A percentile compares a stretch with the other conserved stretches of the same genome.
Evolutionary conservation across 805 yeast species (phyloP).

Genomic region (Metschnikowia reukaufii): DNA sequence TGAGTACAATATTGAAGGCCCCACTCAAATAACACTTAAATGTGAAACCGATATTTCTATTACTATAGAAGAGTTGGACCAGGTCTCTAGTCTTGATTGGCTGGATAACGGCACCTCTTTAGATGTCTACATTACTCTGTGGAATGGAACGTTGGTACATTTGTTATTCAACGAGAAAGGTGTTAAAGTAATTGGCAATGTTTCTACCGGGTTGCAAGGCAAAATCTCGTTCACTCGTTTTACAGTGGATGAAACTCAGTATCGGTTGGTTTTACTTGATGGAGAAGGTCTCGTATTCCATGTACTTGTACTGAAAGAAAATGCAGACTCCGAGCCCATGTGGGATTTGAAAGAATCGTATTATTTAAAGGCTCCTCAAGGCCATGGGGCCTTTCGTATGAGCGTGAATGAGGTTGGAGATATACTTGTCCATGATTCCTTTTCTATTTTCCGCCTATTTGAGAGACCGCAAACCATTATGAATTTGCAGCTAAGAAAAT

Average conservation of each 20-base stretch:
- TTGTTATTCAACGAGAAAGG: not conserved
- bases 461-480: not conserved
- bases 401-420: not conserved
- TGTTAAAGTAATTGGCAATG: not conserved
- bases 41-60: not conserved
- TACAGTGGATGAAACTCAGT: not conserved
- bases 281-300: constrained; percentile 9
- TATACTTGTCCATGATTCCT: constrained; percentile 1
- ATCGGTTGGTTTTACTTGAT: constrained; percentile 5
- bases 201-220: constrained; percentile 6
- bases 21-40: not conserved
- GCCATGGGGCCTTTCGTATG: constrained; percentile 5
- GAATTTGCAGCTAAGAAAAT: not conserved
- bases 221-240: not conserved
- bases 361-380: constrained; percentile 2
- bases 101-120: not conserved
- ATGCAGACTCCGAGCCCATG: not conserved
- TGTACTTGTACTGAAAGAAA: not conserved
- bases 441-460: constrained; percentile 1
- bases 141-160: constrained; percentile 13
- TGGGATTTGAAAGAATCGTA: constrained; percentile 1
- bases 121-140: constrained; percentile 10
- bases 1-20: not conserved
- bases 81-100: constrained; percentile 8
- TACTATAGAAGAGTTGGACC: not conserved